Evolutionary conservation across 371 early-diverging fungal species (phyloP), one percentile per base, ranked within the genome.

Genomic region (Rhizopus sp.): DNA sequence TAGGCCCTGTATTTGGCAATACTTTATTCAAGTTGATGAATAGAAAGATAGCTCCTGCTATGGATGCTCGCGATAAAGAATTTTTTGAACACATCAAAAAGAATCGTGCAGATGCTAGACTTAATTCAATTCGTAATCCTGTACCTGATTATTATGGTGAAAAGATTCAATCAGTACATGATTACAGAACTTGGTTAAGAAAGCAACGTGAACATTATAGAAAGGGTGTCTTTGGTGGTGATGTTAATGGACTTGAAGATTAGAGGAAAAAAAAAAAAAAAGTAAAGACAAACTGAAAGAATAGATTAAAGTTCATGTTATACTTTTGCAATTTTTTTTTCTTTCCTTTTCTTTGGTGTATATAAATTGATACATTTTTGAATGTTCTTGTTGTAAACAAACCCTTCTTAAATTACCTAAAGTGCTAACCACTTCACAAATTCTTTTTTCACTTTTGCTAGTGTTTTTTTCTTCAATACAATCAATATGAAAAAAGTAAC

Each of bases 131-230:
- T 41, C 85, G 91, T 54, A 90, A 88, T 66, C 93, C 91, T 31
- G 78, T 93, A 47, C 95, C 96, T 10, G 95, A 96, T 67, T 95
- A 88, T 62, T 95, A 95, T 64, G 97, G 95, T 39, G 97, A 96
- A 66, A 92, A 92, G 73, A 90, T 96, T 69, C 81, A 85, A 53
- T 90, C 90, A 16, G 85, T 94, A 34, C 59, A 69, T 23, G 93
- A 84, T 38, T 96, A 96, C 71, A 86, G 95, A 41, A 67, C 75
- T 39, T 96, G 97, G 97, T 76, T 95, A 53, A 81, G 89, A 69
- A 93, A 91, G 68, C 96, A 96, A 77, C 75, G 93, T 49, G 88
- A 88, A 57, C 88, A 87, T 71, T 82, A 85, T 57, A 79, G 86
- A 60, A 91, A 91, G 75, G 84, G 87, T 23, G 82, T 82, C 4